Conservation (phyloP, 106 monocot species). For the Dioscorea dumetorum region DNA sequence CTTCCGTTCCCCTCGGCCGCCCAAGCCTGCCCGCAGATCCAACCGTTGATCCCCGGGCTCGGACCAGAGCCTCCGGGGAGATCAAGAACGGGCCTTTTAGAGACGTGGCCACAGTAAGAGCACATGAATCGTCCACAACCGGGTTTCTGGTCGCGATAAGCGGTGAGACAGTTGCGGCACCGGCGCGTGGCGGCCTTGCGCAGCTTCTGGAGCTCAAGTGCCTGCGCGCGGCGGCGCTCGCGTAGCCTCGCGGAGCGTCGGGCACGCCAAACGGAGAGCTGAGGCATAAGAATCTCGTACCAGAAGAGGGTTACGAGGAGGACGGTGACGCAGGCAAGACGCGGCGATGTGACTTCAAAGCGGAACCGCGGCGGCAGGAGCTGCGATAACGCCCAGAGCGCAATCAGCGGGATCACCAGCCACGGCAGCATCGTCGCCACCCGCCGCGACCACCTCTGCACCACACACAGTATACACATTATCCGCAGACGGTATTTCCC, state of each 20-base stretch:
- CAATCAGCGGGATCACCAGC: slow-evolving; percentile 49
- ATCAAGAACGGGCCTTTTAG: slow-evolving; percentile 60
- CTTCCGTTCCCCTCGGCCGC: neutral
- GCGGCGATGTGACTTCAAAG: slow-evolving; percentile 58
- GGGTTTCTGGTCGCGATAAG: slow-evolving; percentile 68
- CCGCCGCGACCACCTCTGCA: slow-evolving; percentile 56
- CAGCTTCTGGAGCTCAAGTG: slow-evolving; percentile 64
- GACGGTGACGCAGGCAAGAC: slow-evolving; percentile 53
- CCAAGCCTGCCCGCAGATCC: slow-evolving; percentile 43
- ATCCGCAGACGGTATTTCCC: neutral
- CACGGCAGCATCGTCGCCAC: slow-evolving; percentile 65
- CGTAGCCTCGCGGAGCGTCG: slow-evolving; percentile 49
- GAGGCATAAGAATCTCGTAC: slow-evolving; percentile 62
- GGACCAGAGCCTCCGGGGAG: slow-evolving; percentile 21
- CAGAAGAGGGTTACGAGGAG: slow-evolving; percentile 58
- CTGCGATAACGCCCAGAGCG: slow-evolving; percentile 58
- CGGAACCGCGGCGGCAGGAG: slow-evolving; percentile 42
- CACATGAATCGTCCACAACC: slow-evolving; percentile 69
- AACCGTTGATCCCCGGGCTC: slow-evolving; percentile 14
- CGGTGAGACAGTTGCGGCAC: slow-evolving; percentile 63
- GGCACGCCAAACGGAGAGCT: slow-evolving; percentile 46
- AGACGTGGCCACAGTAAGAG: slow-evolving; percentile 61
- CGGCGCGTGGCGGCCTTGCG: slow-evolving; percentile 49
- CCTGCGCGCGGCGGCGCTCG: slow-evolving; percentile 36
- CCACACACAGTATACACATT: slow-evolving; percentile 82